Base-by-base conservation (phyloP, 352 stramenopile genomes). In the Blastocystis sp. region DNA sequence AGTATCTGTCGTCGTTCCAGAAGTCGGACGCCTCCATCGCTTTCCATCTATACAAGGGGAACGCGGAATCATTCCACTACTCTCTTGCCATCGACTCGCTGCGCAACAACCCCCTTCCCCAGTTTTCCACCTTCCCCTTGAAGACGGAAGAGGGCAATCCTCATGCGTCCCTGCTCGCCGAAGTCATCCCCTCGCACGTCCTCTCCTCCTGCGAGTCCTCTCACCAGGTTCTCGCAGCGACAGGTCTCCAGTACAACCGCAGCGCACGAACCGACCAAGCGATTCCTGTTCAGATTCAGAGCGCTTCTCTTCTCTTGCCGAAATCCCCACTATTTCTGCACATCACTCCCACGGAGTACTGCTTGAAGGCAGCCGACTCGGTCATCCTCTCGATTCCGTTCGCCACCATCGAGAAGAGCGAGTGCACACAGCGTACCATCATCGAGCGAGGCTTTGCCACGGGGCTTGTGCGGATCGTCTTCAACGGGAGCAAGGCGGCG, bases 231-330 rank as follows among this genome's bases (percentile, higher is more conserved):
- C 37, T 74, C 63, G 63, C 16, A 19, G 45, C 45, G 16, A 55
- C n/a, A n/a, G n/a, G n/a, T n/a, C n/a, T n/a, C n/a, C n/a, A n/a
- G n/a, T n/a, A n/a, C n/a, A n/a, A n/a, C n/a, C n/a, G n/a, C n/a
- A n/a, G n/a, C n/a, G n/a, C n/a, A n/a, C n/a, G n/a, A n/a, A n/a
- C n/a, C n/a, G n/a, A n/a, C n/a, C n/a, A 77, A 29, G n/a, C 4
- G 29, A 77, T 77, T 77, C 74, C 74, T 21, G 37, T 69, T 0
- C 29, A 29, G 13, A 50, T 85, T 24, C 19, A 59, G 13, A 24
- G 19, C n/a, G 45, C 74, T 45, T 85, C 74, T 21, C 50, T 69
- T 16, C 51, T 62, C 35, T 39, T 85, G 3, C 74, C 74, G 24
- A 51, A 85, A 29, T 70, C 31, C 31, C 26, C 74, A 0, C 24